Conservation (phyloP, 805 yeast species). For the Barnettozyma botsteinii region DNA sequence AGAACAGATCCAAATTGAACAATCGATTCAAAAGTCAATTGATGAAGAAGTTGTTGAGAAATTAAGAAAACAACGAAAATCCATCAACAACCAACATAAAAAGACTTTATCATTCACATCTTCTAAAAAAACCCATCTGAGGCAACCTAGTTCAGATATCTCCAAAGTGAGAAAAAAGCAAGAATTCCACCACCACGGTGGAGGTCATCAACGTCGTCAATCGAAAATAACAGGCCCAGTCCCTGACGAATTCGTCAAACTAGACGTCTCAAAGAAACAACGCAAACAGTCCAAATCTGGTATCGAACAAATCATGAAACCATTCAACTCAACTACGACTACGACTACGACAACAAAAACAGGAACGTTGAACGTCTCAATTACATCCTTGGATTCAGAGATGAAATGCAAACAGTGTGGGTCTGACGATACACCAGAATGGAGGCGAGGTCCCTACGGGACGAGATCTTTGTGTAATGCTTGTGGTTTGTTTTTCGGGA, state of each 20-base stretch:
- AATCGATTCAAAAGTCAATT: background rate
- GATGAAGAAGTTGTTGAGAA: background rate
- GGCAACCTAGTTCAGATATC: background rate
- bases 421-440: constrained; percentile 75
- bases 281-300: too few relatives aligned
- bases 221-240: background rate
- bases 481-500: constrained; percentile 75
- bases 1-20: background rate
- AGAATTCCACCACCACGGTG: too few relatives aligned
- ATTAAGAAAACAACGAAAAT: too few relatives aligned
- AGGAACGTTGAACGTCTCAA: constrained; percentile 10
- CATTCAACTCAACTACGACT: constrained; percentile 12
- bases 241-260: too few relatives aligned
- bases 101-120: background rate
- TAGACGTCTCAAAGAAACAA: too few relatives aligned
- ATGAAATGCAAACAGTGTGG: constrained; percentile 63
- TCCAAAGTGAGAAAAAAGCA: background rate
- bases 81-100: background rate
- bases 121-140: background rate
- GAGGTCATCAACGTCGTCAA: background rate
- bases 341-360: background rate
- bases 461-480: constrained; percentile 84
- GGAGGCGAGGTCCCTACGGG: constrained; percentile 89
- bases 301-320: constrained; percentile 18
- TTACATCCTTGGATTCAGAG: constrained; percentile 4